Base-by-base conservation (phyloP, 2,329 filamentous ascomycete species). In the Madurella fahalii region DNA sequence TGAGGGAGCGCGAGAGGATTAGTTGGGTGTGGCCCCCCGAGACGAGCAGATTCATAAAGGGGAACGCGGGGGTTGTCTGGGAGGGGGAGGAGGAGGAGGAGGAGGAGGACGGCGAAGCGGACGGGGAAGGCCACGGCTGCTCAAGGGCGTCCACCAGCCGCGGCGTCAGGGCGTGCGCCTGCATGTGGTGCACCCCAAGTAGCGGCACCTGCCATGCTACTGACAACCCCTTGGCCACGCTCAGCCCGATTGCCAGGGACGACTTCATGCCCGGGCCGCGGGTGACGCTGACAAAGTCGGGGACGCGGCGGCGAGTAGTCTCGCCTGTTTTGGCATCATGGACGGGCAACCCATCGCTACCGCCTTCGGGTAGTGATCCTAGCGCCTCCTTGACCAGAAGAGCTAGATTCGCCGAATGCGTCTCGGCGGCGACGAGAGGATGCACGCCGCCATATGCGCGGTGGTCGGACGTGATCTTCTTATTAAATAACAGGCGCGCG, bases 101-200 rank as follows among this genome's bases (percentile, higher is more conserved):
- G 25, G 25, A 25, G 4, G 7, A 25, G 7, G 25, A 25, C 25
- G 25, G 25, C 25, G 3, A 7, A 25, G 3, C 25, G 25, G 25
- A 25, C 25, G 25, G 4, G 25, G 39, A 12, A 5, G 46, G 44
- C 42, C n/a, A 51, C 12, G 42, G 44, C 40, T 40, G 47, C 16
- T 61, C 50, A 56, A 93, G 71, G 5, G 88, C 87, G 32, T 76
- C 73, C 4, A 86, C 85, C 41, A 99, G 80, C 9, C 90, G 80
- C 15, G 93, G 89, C 16, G 94, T 97, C 58, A 99, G 74, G 16
- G 94, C 87, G 71, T 99, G 94, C 11, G 92, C 94, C 69, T 96
- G 92, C 94, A 99, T 97, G 71, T 99, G 94, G 69, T 99, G 89
- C 1, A 96, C 89, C 0, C 85, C 94, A 1, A 97, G 70, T 32